phyloP scores from a whole-genome alignment of 2,329 filamentous ascomycete genomes.

The Calonectria fujianensis region DNA sequence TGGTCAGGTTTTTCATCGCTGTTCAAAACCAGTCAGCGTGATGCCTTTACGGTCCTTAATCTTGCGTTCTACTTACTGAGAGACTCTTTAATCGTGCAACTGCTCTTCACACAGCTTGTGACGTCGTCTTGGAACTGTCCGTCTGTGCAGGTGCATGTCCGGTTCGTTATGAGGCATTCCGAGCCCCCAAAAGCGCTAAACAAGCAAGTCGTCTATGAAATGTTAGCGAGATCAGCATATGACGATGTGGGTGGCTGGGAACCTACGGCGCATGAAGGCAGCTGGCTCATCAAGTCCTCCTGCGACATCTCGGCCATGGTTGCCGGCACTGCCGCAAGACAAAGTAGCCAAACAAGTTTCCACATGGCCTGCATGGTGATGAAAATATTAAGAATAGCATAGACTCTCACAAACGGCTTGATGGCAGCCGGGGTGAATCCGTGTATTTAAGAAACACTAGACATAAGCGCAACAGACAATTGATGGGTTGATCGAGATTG shows the following conservation, averaged over 20 bases:
- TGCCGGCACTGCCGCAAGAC: background rate
- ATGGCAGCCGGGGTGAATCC: too few relatives aligned
- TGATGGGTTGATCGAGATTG: too few relatives aligned
- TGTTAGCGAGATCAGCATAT: background rate
- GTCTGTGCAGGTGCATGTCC: conserved; percentile 1
- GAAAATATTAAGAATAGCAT: too few relatives aligned
- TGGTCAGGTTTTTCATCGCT: background rate
- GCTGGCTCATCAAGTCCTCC: background rate
- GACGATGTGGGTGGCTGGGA: background rate
- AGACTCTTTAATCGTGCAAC: conserved; percentile 8
- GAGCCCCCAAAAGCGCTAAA: background rate
- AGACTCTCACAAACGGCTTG: too few relatives aligned
- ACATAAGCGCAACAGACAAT: too few relatives aligned
- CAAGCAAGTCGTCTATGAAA: background rate
- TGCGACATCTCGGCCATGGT: background rate
- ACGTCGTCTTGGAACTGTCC: background rate
- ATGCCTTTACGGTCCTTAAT: too few relatives aligned
- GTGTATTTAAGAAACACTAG: too few relatives aligned
- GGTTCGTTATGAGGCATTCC: conserved; percentile 10
- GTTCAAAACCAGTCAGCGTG: background rate
- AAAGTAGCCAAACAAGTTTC: background rate
- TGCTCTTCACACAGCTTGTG: background rate
- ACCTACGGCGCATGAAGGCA: background rate
- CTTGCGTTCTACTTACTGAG: background rate
- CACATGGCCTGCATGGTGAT: background rate